Evolutionary conservation across 352 stramenopile species (phyloP).

Genomic region (Nothophytophthora sp.): DNA sequence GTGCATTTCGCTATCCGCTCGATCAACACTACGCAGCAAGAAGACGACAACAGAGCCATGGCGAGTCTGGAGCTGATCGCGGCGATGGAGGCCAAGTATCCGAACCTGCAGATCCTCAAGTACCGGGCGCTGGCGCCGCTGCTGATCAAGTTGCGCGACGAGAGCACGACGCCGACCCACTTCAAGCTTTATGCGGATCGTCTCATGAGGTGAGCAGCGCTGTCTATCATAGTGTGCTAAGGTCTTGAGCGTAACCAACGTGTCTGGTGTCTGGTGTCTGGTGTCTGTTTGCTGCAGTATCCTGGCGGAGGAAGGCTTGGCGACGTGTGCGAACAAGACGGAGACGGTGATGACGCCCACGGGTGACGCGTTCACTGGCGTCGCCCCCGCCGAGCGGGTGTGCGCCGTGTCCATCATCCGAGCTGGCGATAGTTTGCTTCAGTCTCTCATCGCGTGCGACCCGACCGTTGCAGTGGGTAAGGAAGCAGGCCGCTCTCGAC

Average conservation of each 20-base stretch:
- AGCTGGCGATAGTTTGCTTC: slow-evolving; percentile 89
- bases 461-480: slow-evolving; percentile 81
- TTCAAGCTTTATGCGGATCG: slow-evolving; percentile 85
- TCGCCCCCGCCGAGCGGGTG: slow-evolving; percentile 64
- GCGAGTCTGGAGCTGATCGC: slow-evolving; percentile 40
- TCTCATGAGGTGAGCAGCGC: slow-evolving; percentile 57
- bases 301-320: slow-evolving; percentile 73
- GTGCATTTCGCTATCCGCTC: slow-evolving; percentile 15
- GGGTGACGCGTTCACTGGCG: slow-evolving; percentile 53
- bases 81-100: slow-evolving; percentile 62
- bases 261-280: background rate
- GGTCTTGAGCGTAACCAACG: background rate
- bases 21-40: background rate
- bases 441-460: slow-evolving; percentile 88
- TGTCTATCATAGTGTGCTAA: background rate
- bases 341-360: slow-evolving; percentile 72
- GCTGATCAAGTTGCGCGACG: slow-evolving; percentile 75
- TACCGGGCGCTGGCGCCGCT: slow-evolving; percentile 65
- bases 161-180: slow-evolving; percentile 61
- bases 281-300: slow-evolving; percentile 35
- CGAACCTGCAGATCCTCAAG: slow-evolving; percentile 64
- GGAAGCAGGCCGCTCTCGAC: background rate
- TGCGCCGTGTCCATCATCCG: slow-evolving; percentile 95
- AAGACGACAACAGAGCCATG: slow-evolving; percentile 26
- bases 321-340: slow-evolving; percentile 52